A percentile compares a stretch with the other conserved stretches of the same genome.
Evolutionary conservation across 768 basidiomycete genomes (phyloP).

Genomic region (Lentinula sp.): DNA sequence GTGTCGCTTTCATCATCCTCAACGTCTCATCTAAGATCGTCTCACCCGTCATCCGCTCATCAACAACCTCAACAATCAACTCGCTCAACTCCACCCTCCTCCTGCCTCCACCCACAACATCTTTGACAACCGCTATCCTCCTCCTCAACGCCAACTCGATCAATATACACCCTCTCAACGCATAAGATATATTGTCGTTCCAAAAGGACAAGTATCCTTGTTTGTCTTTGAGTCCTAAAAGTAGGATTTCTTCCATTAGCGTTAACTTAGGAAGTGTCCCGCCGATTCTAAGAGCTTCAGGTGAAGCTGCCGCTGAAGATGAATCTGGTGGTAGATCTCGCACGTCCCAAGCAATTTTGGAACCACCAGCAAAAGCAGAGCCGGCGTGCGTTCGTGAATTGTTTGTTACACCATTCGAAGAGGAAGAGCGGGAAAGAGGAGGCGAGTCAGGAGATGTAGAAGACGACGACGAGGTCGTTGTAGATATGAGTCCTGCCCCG

Average conservation of each 20-base stretch:
- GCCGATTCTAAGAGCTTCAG: constrained; percentile 32
- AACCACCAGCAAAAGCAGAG: constrained; percentile 80
- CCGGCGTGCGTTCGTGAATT: constrained; percentile 36
- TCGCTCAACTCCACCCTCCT: constrained; percentile 72
- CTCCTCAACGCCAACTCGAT: constrained; percentile 95
- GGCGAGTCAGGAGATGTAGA: background rate
- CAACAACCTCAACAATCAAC: constrained; percentile 84
- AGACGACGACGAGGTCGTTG: background rate
- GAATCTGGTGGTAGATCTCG: constrained; percentile 67
- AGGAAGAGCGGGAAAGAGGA: background rate
- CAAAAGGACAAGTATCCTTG: constrained; percentile 98
- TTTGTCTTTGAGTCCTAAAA: constrained; percentile 94
- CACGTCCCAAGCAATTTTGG: constrained; percentile 90
- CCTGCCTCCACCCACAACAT: constrained; percentile 53
- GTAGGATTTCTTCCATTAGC: constrained; percentile 93
- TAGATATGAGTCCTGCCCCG: background rate
- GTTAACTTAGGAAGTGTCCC: constrained; percentile 82
- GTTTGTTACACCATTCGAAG: background rate
- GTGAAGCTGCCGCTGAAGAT: constrained; percentile 39
- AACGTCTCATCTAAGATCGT: constrained; percentile 94
- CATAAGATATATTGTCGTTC: constrained; percentile 99
- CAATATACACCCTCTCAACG: constrained; percentile 95
- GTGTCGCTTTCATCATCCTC: constrained; percentile 88
- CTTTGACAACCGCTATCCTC: constrained; percentile 86
- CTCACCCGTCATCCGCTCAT: constrained; percentile 90